Conservation (phyloP, 2,329 filamentous ascomycete genomes). For the Thielaviopsis euricoi region DNA sequence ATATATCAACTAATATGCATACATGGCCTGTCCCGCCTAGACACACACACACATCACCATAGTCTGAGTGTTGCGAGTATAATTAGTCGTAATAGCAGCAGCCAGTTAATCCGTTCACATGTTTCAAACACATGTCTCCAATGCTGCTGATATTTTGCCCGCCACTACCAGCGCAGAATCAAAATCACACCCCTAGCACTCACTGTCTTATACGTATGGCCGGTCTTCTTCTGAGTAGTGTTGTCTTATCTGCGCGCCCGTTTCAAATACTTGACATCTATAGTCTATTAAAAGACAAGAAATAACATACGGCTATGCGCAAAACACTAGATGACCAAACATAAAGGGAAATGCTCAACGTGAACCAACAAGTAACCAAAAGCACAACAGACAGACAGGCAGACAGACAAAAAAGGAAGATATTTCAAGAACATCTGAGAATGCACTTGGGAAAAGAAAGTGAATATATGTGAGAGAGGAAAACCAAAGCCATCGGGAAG, state of each 20-base stretch:
- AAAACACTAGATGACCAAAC: slow-evolving; percentile 1
- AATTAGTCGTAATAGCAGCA: too few species aligned
- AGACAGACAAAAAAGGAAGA: background rate
- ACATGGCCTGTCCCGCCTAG: too few species aligned
- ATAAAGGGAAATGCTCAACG: slow-evolving; percentile 1
- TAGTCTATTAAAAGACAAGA: slow-evolving; percentile 7
- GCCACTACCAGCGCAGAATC: background rate
- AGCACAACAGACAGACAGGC: background rate
- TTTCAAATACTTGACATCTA: slow-evolving; percentile 8
- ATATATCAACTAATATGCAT: background rate
- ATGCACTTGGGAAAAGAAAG: background rate
- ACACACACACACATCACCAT: too few species aligned
- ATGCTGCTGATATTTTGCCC: too few species aligned
- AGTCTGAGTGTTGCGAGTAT: too few species aligned
- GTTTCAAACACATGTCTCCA: too few species aligned
- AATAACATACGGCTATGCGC: background rate
- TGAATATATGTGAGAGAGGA: background rate
- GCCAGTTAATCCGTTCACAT: too few species aligned
- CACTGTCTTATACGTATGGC: too few species aligned
- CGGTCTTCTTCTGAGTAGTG: too few species aligned
- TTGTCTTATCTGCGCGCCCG: too few species aligned
- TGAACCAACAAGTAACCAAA: background rate
- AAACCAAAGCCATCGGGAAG: background rate
- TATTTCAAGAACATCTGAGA: background rate
- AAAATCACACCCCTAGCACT: background rate